Base-by-base conservation (phyloP, 805 yeast genomes). In the Barnettozyma populi region DNA sequence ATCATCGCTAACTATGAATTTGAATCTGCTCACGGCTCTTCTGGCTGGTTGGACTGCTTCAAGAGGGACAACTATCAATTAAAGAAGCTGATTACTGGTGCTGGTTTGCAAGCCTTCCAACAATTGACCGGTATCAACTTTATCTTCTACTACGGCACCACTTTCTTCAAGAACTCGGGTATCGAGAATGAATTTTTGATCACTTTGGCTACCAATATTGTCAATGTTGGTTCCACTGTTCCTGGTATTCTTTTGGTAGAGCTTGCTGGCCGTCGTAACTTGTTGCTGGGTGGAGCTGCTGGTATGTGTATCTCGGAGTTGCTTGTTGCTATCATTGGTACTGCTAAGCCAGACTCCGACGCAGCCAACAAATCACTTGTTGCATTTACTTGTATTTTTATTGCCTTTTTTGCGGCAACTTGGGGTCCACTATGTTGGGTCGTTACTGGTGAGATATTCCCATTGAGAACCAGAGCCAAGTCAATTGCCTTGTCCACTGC, bases 401-500 rank as follows among this genome's bases (percentile, higher is more conserved):
- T 87, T 56, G 80, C 83, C 46, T 82, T 82, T 63, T 84, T 85
- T 69, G 95, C 94, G 9, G 74, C 87, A 5, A 78, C 92, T 21
- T 87, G 94, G 92, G 92, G 92, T 64, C 90, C 94, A 36, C 79
- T 78, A 50, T 80, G 79, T 36, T 86, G 92, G 90, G 86, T 79
- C 40, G 64, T 78, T 46, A 65, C 69, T 57, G 80, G 80, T 57
- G 84, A 79, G 58, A 67, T 76, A 41, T 86, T 76, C 75, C 87
- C 90, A 53, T 77, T 86, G 46, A 79, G 84, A 63, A 79, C 82
- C 52, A 78, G 95, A 64, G 86, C 86, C 46, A 82, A 81, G 63
- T 86, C 86, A 48, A 79, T 84, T 48, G 79, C 86, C 25, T 63
- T 85, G 45, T 75, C 86, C 13, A 82, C 86, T 20, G 86, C 90